Base-by-base conservation (phyloP, 2,329 filamentous ascomycete genomes). In the Penicillium sp. region DNA sequence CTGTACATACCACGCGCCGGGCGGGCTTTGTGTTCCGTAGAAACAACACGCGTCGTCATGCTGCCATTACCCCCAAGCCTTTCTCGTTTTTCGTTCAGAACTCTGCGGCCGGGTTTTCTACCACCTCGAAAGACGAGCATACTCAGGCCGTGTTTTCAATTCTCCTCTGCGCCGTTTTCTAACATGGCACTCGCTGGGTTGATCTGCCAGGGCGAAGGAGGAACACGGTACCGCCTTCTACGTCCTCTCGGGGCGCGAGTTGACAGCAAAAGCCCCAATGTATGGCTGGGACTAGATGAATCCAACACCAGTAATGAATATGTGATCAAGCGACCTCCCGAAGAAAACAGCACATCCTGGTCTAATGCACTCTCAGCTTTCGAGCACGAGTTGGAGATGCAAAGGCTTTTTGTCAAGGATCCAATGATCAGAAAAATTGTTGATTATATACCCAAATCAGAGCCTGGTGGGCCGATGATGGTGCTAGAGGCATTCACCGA, bases 381-480 rank as follows among this genome's bases (percentile, higher is more conserved):
- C 33, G 47, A 55, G n/a, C 48, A 60, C 35, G 61, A 61, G 35
- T 40, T 62, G 26, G 48, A 61, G 30, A 61, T 55, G 55, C 60
- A 61, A 51, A 62, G 30, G 43, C 47, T 60, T 18, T 62, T 60
- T 45, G 12, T 18, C 21, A 54, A 49, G 7, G 58, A 60, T 43
- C 49, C 46, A 33, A 62, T 62, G 58, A 62, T 59, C 43, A 52
- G 59, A 28, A 4, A 21, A 11, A 28, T 61, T 12, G 48, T 59
- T 28, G 58, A 61, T 43, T 60, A 55, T 47, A 30, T 60, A 26
- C 55, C 58, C 3, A 38, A 45, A 30, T 60, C 58, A 57, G 57
- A 61, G 26, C 54, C 57, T 30, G 40, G 56, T 46, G 59, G 60
- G 24, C 55, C 59, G 11, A 58, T 60, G 57, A 62, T 62, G 57